Evolutionary conservation across 306 rosid genomes (phyloP).

Genomic region (Fragaria iinumae): DNA sequence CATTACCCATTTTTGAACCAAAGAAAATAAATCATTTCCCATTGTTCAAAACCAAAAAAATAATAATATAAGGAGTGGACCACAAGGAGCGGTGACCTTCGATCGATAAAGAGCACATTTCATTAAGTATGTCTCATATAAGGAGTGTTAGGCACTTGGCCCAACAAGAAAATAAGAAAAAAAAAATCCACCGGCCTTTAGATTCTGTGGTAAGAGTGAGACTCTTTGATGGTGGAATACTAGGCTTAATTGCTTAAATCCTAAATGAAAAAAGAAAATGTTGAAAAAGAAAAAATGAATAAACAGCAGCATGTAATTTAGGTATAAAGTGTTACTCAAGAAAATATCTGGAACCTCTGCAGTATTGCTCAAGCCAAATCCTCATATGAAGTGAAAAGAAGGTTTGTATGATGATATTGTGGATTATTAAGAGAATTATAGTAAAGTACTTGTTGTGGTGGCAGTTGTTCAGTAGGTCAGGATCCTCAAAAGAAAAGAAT

Average conservation of each 20-base stretch:
- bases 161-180: background rate
- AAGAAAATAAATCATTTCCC: background rate
- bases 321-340: background rate
- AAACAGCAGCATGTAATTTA: background rate
- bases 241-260: background rate
- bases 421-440: background rate
- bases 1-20: background rate
- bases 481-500: constrained; percentile 11
- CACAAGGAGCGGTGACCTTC: background rate
- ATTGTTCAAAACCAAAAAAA: background rate
- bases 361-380: background rate
- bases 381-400: background rate
- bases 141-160: background rate
- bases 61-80: background rate
- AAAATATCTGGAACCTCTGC: background rate
- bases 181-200: background rate
- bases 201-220: background rate
- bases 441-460: background rate
- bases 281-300: background rate
- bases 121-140: constrained; percentile 11
- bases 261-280: background rate
- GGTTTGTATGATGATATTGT: background rate
- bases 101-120: background rate
- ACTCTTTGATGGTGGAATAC: no score
- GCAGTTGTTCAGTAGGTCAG: background rate